These are phyloP conservation scores for Moricandia arvensis DNA, from an alignment of 345 rosid species.

Conservation along the genomic window DNA sequence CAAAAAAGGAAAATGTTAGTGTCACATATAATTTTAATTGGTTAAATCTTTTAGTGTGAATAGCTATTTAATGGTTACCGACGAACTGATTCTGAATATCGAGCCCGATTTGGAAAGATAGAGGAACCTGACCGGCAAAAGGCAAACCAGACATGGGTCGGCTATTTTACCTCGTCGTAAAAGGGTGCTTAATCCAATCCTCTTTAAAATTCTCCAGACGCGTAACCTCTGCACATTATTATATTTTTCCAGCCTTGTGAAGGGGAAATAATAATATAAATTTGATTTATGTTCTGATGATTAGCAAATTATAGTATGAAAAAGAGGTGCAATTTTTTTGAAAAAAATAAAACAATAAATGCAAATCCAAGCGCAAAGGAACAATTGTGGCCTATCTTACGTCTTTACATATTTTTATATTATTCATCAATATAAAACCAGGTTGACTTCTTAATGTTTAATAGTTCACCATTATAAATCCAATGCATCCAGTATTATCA, in stretches of 20 bases:
- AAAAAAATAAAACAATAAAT: background rate
- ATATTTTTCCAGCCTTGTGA: background rate
- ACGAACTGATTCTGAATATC: no score
- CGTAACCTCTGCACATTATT: background rate
- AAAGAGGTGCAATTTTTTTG: background rate
- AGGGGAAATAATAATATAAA: background rate
- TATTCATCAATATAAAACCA: background rate
- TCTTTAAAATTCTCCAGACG: background rate
- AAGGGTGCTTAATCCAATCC: background rate
- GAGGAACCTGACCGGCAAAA: background rate
- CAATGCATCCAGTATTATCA: background rate
- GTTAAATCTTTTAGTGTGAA: background rate
- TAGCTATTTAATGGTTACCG: background rate
- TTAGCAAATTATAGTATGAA: background rate
- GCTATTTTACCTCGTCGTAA: background rate
- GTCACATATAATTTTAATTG: background rate
- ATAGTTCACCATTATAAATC: background rate
- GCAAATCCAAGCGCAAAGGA: background rate
- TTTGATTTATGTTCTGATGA: background rate
- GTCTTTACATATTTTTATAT: background rate
- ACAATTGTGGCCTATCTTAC: background rate
- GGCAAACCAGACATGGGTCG: background rate
- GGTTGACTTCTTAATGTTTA: slow-evolving; percentile 6
- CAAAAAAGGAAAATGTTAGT: background rate
- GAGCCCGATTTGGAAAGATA: no score